Evolutionary conservation across 768 basidiomycete species (phyloP).

Genomic region (Hygrophorus pudorinus): DNA sequence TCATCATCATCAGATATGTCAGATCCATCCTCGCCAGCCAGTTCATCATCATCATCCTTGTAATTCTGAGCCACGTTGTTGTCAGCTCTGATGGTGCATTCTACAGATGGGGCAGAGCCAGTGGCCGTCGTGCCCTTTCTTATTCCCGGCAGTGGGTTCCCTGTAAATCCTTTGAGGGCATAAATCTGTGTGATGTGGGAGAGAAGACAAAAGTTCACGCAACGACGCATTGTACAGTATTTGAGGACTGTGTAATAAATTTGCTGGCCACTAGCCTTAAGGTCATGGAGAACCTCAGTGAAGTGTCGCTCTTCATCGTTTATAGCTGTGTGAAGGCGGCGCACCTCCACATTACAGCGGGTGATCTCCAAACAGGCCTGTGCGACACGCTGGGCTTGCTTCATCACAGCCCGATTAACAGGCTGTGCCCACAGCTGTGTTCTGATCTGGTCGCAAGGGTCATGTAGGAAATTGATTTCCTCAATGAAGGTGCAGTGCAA

Average conservation of each 20-base stretch:
- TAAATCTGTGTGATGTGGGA: constrained; percentile 1
- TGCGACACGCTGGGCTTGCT: constrained; percentile 10
- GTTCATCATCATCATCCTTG: too few relatives aligned
- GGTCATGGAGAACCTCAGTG: background rate
- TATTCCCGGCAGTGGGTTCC: background rate
- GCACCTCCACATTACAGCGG: constrained; percentile 14
- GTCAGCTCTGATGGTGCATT: too few relatives aligned
- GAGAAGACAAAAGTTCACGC: constrained; percentile 2
- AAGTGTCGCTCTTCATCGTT: constrained; percentile 4
- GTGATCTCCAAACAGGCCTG: constrained; percentile 15
- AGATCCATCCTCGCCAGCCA: too few relatives aligned
- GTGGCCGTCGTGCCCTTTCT: background rate
- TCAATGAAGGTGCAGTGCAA: constrained; percentile 18
- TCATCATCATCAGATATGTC: too few relatives aligned
- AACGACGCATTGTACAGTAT: constrained; percentile 2
- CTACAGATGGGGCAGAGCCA: background rate
- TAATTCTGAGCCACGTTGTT: too few relatives aligned
- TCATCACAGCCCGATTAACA: constrained; percentile 13
- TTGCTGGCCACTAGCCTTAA: background rate
- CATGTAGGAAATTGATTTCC: constrained; percentile 20
- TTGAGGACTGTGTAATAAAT: background rate
- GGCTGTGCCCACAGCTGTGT: constrained; percentile 18
- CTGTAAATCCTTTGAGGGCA: constrained; percentile 3
- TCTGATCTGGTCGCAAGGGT: constrained; percentile 16
- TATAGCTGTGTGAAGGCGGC: constrained; percentile 8